Conservation (phyloP, 1,139 yeast species). For the Hansenula sp. region DNA sequence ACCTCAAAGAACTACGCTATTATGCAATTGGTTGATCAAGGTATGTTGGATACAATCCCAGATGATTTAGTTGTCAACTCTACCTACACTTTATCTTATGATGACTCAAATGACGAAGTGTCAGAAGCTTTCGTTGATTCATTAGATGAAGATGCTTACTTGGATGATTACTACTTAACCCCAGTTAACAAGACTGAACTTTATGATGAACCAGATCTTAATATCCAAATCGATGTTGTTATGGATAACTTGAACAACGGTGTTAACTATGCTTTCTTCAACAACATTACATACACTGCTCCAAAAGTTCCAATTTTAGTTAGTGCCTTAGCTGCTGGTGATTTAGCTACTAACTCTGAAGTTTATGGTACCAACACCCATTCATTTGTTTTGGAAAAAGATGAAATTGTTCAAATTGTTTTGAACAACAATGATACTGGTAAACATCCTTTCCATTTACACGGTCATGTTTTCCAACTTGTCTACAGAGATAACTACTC, state of each 20-base stretch:
- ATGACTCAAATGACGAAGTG: slow-evolving; percentile 40
- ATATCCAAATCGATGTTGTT: slow-evolving; percentile 57
- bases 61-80: slow-evolving; percentile 57
- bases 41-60: slow-evolving; percentile 75
- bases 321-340: slow-evolving; percentile 71
- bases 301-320: slow-evolving; percentile 83
- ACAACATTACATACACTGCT: slow-evolving; percentile 67
- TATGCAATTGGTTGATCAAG: slow-evolving; percentile 70
- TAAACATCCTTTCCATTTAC: slow-evolving; percentile 85
- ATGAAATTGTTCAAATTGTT: slow-evolving; percentile 63
- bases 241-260: slow-evolving; percentile 84
- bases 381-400: slow-evolving; percentile 63
- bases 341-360: slow-evolving; percentile 44
- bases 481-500: slow-evolving; percentile 42
- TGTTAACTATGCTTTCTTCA: slow-evolving; percentile 86
- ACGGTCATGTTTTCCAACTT: slow-evolving; percentile 75
- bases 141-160: slow-evolving; percentile 38
- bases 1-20: slow-evolving; percentile 66
- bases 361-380: slow-evolving; percentile 83
- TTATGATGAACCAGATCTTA: slow-evolving; percentile 62
- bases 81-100: slow-evolving; percentile 68
- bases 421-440: slow-evolving; percentile 72
- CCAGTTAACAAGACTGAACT: slow-evolving; percentile 52
- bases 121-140: slow-evolving; percentile 40
- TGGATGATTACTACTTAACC: slow-evolving; percentile 62